Evolutionary conservation across 257 asterid species (phyloP), one percentile per base, ranked within the genome.

Genomic region (Lycium barbarum): DNA sequence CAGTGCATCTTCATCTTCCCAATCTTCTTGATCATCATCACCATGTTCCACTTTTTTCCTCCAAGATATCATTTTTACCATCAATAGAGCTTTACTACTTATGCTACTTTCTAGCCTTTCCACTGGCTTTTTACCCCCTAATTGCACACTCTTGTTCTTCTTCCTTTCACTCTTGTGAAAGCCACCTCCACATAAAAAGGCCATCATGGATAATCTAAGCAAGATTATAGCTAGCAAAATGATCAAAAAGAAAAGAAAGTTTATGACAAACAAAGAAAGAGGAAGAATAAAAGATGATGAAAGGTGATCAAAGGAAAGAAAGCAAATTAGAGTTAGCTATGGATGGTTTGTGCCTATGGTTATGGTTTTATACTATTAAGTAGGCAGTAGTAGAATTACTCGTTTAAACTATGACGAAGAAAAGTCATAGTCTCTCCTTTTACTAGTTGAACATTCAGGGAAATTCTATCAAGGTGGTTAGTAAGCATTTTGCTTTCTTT

Each of bases 1-100:
- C 4, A 95, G 62, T 13, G 76, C 93, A 33, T 86, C 91, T 81
- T 84, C 90, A 0, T 88, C 94, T 12, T 85, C 87, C 5, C 79
- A 86, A 0, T 74, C 90, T 1, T 15, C 87, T 76, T 49, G 20
- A 22, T 74, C 12, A 1, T 87, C 81, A 8, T 72, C 90, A 7
- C 83, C 81, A 53, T 78, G 84, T 81, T 83, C 79, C 67, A 91
- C 93, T 88, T 92, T 93, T 88, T 92, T 93, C 84, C 88, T 91
- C 98, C 98, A 93, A 0, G 98, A 90, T 49, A 93, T 20, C 96
- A 92, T 90, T 83, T 89, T 92, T 3, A 88, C 85, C 92, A 92
- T 80, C 71, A 90, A 5, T 10, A 88, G 86, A 47, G 95, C 93
- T 74, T 94, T 93, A n/a, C 90, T 90, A 73, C 95, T 94, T 81